A percentile compares a stretch with the other conserved stretches of the same genome.
These are phyloP conservation scores for Neofusicoccum sp. DNA, from an alignment of 2,329 filamentous ascomycete species.

Conservation along the genomic window DNA sequence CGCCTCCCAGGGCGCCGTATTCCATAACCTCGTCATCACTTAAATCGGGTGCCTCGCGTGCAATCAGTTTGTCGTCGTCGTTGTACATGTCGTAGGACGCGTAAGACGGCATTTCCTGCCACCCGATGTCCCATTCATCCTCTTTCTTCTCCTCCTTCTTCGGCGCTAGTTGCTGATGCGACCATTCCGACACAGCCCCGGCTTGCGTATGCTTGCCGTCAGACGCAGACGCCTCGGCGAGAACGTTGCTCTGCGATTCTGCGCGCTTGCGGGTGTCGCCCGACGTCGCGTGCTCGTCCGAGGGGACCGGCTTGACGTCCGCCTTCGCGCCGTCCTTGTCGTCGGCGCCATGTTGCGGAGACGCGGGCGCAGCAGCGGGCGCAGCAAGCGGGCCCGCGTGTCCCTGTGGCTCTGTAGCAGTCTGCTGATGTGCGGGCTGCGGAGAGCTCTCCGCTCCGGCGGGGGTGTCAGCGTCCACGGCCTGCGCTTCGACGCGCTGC, in stretches of 20 bases:
- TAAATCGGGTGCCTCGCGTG: slow-evolving; percentile 69
- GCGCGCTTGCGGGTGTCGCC: not conserved
- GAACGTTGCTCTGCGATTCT: not conserved
- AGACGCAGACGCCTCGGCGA: not conserved
- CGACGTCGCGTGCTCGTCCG: not conserved
- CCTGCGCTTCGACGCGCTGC: slow-evolving; percentile 30
- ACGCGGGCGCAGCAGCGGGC: not conserved
- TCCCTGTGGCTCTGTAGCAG: not conserved
- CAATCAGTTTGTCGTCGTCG: slow-evolving; percentile 84
- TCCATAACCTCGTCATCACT: slow-evolving; percentile 64
- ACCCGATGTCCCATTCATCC: slow-evolving; percentile 68
- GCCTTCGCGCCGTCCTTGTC: not conserved
- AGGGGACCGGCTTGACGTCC: slow-evolving; percentile 1
- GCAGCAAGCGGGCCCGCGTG: not conserved
- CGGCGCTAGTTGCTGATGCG: slow-evolving; percentile 72
- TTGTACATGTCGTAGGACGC: slow-evolving; percentile 95
- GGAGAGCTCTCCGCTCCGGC: slow-evolving; percentile 18
- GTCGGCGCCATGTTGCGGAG: not conserved
- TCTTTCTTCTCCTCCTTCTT: slow-evolving; percentile 48
- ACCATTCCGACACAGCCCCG: slow-evolving; percentile 71
- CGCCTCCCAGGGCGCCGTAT: slow-evolving; percentile 78
- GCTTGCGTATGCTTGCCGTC: slow-evolving; percentile 18
- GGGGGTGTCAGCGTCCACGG: slow-evolving; percentile 25
- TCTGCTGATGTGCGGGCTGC: not conserved
- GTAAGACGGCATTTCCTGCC: slow-evolving; percentile 93